These are phyloP conservation scores for Aspergillus ostianus DNA, from an alignment of 495 filamentous ascomycete genomes.

Conservation along the genomic window DNA sequence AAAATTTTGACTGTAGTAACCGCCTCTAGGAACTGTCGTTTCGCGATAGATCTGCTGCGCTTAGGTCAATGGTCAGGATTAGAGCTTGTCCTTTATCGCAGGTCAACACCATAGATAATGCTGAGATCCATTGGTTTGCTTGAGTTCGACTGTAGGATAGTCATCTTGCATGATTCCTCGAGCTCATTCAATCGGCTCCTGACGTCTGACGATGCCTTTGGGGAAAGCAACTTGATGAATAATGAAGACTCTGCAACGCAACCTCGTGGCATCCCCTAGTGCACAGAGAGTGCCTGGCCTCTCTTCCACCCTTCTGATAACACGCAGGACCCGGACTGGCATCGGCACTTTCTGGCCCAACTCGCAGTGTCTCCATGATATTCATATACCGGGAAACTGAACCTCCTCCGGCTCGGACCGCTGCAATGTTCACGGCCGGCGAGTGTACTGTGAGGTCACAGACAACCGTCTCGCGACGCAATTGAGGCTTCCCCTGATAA, in stretches of 20 bases:
- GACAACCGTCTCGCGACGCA: slow-evolving; percentile 47
- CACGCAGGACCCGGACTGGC: slow-evolving; percentile 47
- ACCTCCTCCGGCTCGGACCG: slow-evolving; percentile 50
- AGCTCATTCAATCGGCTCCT: slow-evolving; percentile 24
- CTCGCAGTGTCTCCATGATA: slow-evolving; percentile 46
- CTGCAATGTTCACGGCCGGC: slow-evolving; percentile 49
- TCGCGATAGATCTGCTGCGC: slow-evolving; percentile 25
- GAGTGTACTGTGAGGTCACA: slow-evolving; percentile 45
- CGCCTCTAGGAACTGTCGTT: slow-evolving; percentile 18
- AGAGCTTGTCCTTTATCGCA: slow-evolving; percentile 49
- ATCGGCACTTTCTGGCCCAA: slow-evolving; percentile 51
- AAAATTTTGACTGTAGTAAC: slow-evolving; percentile 37
- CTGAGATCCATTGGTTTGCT: slow-evolving; percentile 26
- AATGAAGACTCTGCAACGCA: slow-evolving; percentile 46
- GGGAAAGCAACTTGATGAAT: slow-evolving; percentile 38
- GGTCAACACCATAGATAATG: slow-evolving; percentile 40
- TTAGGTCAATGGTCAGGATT: slow-evolving; percentile 42
- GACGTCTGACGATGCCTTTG: slow-evolving; percentile 26
- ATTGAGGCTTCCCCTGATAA: slow-evolving; percentile 42
- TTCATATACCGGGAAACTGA: slow-evolving; percentile 46
- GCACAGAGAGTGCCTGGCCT: slow-evolving; percentile 51
- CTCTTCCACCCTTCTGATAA: slow-evolving; percentile 45
- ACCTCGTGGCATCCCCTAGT: slow-evolving; percentile 46
- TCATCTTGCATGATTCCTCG: slow-evolving; percentile 21
- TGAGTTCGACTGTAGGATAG: slow-evolving; percentile 17